phyloP scores from a whole-genome alignment of 352 stramenopile species.

The Peronospora farinosa region DNA sequence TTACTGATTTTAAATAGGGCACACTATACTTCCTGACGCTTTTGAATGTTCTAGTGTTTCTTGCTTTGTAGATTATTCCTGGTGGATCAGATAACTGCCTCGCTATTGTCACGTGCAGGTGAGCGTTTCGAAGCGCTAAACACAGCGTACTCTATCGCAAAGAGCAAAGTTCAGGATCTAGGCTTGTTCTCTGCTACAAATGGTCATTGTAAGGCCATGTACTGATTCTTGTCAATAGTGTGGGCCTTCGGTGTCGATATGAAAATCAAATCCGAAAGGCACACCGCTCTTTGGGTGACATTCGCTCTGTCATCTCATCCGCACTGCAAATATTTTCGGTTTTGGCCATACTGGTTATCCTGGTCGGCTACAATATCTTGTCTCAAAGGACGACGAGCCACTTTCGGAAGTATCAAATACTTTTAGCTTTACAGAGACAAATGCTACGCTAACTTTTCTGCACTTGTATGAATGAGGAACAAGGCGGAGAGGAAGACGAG shows the following conservation, averaged over 20 bases:
- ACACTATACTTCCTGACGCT: background rate
- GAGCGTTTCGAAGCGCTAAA: no score
- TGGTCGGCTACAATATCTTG: no score
- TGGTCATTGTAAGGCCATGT: conserved; percentile 58
- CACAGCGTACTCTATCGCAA: no score
- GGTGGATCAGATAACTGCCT: no score
- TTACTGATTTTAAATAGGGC: background rate
- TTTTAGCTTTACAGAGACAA: conserved; percentile 7
- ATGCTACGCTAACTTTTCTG: conserved; percentile 21
- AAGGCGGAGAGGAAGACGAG: conserved; percentile 10
- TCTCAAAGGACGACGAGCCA: conserved; percentile 21
- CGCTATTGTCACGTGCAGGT: no score
- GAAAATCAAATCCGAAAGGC: conserved; percentile 64
- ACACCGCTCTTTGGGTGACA: conserved; percentile 49
- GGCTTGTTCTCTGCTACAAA: no score
- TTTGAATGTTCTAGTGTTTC: no score
- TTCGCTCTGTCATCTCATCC: no score
- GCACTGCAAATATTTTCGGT: no score
- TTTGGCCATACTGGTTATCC: no score
- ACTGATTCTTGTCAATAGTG: conserved; percentile 79
- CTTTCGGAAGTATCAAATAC: conserved; percentile 38
- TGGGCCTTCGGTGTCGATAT: conserved; percentile 81
- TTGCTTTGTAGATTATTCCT: no score
- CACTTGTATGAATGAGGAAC: conserved; percentile 19
- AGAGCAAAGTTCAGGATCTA: no score